These are phyloP conservation scores for Scenedesmus sp. DNA, from an alignment of 163 green algal species.

Conservation along the genomic window DNA sequence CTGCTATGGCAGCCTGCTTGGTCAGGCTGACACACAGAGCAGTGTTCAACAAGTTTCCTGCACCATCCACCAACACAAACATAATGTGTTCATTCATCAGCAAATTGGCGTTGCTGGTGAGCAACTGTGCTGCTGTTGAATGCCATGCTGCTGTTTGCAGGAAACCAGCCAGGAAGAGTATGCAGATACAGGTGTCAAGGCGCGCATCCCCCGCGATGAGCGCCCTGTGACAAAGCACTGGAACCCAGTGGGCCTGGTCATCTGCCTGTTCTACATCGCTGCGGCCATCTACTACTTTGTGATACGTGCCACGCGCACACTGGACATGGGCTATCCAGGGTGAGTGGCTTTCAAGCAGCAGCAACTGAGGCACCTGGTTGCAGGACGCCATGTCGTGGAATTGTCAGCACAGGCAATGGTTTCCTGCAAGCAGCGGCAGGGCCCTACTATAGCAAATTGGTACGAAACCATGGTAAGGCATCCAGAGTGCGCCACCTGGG, in stretches of 20 bases:
- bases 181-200: background rate
- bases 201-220: background rate
- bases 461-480: too few species aligned
- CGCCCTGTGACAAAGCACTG: conserved; percentile 53
- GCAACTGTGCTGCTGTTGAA: background rate
- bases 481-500: too few species aligned
- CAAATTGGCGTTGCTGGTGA: background rate
- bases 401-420: too few species aligned
- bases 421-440: too few species aligned
- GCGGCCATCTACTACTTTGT: conserved; percentile 76
- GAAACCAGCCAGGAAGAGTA: background rate
- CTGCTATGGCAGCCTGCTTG: background rate
- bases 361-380: background rate
- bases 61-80: background rate
- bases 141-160: background rate
- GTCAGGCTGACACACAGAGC: background rate
- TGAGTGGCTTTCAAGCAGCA: background rate
- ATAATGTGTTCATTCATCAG: background rate
- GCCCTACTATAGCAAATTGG: too few species aligned
- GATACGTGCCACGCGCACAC: conserved; percentile 71
- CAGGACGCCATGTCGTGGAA: too few species aligned
- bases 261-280: conserved; percentile 67
- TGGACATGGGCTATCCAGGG: conserved; percentile 70
- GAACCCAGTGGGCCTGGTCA: conserved; percentile 66
- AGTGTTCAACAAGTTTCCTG: background rate